Conservation (phyloP, 768 basidiomycete species). For the Boletus tomentosulus region DNA sequence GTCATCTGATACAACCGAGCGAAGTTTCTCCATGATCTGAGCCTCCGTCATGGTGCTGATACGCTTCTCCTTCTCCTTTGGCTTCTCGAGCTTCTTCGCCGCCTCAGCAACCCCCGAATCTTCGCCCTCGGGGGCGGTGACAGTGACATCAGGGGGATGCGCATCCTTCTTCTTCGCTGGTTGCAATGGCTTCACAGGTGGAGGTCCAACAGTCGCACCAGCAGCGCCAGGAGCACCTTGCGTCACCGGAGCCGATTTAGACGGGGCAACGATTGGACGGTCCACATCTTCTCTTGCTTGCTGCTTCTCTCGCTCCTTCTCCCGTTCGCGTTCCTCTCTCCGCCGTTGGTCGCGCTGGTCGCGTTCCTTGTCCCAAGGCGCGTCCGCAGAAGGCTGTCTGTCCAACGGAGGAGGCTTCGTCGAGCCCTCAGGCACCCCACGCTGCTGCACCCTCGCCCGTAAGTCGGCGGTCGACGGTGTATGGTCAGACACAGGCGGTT, state of each 20-base stretch:
- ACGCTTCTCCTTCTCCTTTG: slow-evolving; percentile 65
- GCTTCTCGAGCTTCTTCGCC: slow-evolving; percentile 60
- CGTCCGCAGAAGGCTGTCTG: slow-evolving; percentile 39
- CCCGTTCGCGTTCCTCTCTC: slow-evolving; percentile 33
- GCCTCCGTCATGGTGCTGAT: slow-evolving; percentile 96
- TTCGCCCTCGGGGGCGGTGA: slow-evolving; percentile 45
- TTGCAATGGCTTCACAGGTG: slow-evolving; percentile 72
- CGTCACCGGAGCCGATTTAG: slow-evolving; percentile 41
- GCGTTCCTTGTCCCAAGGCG: slow-evolving; percentile 35
- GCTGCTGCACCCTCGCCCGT: slow-evolving; percentile 58
- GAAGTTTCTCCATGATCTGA: slow-evolving; percentile 97
- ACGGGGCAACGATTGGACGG: slow-evolving; percentile 36
- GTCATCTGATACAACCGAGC: slow-evolving; percentile 79
- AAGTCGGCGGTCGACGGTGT: slow-evolving; percentile 64
- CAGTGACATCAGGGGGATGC: slow-evolving; percentile 42
- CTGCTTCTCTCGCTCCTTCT: slow-evolving; percentile 30
- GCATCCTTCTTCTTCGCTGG: slow-evolving; percentile 57
- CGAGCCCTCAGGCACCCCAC: slow-evolving; percentile 35
- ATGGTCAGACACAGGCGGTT: slow-evolving; percentile 40
- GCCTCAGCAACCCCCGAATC: slow-evolving; percentile 60
- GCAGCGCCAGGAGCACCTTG: slow-evolving; percentile 46
- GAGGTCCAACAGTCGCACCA: slow-evolving; percentile 50
- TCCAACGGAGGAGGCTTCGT: slow-evolving; percentile 31
- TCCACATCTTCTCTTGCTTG: slow-evolving; percentile 32
- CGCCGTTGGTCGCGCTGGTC: slow-evolving; percentile 38